Evolutionary conservation across 192 early-diverging fungal genomes (phyloP), one percentile per base, ranked within the genome.

Genomic region (Chytriomyces sp.): DNA sequence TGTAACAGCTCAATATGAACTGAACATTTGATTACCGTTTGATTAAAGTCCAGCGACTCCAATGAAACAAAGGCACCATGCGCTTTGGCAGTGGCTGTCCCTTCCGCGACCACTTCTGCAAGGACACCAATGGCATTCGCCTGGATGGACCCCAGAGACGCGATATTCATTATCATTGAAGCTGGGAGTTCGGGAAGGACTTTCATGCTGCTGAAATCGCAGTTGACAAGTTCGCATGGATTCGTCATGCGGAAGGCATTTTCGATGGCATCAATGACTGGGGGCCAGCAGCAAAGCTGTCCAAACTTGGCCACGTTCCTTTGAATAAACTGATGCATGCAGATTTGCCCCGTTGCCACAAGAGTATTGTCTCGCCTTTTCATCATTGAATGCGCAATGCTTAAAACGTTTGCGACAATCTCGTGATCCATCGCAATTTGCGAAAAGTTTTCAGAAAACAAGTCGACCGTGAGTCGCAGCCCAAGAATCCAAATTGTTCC

Each of bases 1-100:
- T 84, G 82, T 5, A 89, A 64, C 46, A 86, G 67, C 76, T 86
- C 87, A 35, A 89, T 76, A 72, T 89, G 87, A 20, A 83, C 87
- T 18, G 81, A 83, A 62, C 87, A 89, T 61, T 89, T 89, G 50
- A 89, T 65, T 7, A 89, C 73, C 8, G 83, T 85, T 47, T 86
- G 81, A 20, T 86, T 83, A 79, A 89, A 89, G 62, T 89, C 83
- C 16, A 89, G 61, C 23, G 75, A 81, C 26, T 87, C 85, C 16
- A 89, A 67, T 23, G 81, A 80, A n/a, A 86, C 72, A 43, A 48
- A 47, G 9, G 70, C 66, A 18, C 79, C 72, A 45, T 67, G 49
- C 5, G 63, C 61, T 20, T 74, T 48, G 13, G 81, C 86, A 20
- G 84, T 77, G 8, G 13, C 66, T 11, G 70, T 76, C 6, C 81